phyloP scores from a whole-genome alignment of 2,329 filamentous ascomycete species.

The Magnaporthiopsis poae region DNA sequence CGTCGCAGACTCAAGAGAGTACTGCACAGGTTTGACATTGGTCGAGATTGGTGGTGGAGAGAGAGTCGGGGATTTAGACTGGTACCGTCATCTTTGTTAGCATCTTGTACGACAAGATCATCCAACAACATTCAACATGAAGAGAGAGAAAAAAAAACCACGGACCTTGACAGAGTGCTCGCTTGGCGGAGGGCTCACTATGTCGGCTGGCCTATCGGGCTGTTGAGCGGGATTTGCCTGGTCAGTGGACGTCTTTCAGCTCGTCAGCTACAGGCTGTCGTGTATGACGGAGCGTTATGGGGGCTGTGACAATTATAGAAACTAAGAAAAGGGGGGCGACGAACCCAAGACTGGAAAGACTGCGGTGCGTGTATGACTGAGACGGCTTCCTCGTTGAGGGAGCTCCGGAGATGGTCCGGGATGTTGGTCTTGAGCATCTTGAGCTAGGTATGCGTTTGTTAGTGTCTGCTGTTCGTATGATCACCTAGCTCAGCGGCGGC shows the following conservation, averaged over 20 bases:
- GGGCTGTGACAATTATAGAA: neutral
- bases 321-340: conserved; percentile 15
- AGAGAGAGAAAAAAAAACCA: neutral
- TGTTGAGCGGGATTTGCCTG: conserved; percentile 13
- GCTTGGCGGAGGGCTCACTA: conserved; percentile 24
- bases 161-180: conserved; percentile 28
- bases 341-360: conserved; percentile 71
- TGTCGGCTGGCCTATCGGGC: conserved; percentile 23
- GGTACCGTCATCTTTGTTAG: conserved; percentile 10
- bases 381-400: conserved; percentile 64
- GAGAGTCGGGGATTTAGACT: conserved; percentile 26
- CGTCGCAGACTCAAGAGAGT: conserved; percentile 60
- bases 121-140: neutral
- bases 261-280: neutral
- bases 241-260: conserved; percentile 2
- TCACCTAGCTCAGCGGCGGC: neutral
- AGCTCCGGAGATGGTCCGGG: conserved; percentile 46
- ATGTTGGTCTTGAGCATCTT: conserved; percentile 48
- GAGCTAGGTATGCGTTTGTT: conserved; percentile 25
- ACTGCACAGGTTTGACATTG: conserved; percentile 55
- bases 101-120: neutral
- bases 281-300: neutral
- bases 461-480: neutral
- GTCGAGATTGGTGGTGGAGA: conserved; percentile 67
- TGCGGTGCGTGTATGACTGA: conserved; percentile 88